phyloP scores from a whole-genome alignment of 805 yeast species.

The Candida namnaoensis region DNA sequence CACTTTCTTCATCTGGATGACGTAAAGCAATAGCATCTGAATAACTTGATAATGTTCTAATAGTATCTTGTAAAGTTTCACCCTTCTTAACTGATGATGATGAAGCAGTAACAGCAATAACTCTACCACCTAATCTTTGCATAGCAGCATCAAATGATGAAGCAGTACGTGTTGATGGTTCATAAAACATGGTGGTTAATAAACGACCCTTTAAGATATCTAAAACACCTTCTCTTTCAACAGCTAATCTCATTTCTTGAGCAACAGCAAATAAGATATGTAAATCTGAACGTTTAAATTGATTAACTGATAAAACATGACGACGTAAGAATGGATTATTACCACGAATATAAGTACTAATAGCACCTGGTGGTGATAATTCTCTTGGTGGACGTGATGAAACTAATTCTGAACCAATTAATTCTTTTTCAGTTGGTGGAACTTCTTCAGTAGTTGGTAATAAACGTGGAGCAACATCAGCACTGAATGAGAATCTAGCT shows the following conservation, averaged over 20 bases:
- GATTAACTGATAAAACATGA: conserved; percentile 81
- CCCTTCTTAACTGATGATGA: conserved; percentile 97
- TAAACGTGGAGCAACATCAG: conserved; percentile 30
- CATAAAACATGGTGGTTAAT: conserved; percentile 92
- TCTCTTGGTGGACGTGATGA: conserved; percentile 67
- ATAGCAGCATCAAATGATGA: conserved; percentile 98
- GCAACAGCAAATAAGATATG: conserved; percentile 94
- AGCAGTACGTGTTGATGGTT: conserved; percentile 96
- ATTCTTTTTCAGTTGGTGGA: conserved; percentile 30
- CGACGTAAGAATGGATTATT: conserved; percentile 88
- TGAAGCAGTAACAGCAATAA: conserved; percentile 75
- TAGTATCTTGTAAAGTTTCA: conserved; percentile 94
- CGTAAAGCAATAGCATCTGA: conserved; percentile 95
- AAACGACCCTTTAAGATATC: conserved; percentile 87
- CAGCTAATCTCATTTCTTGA: conserved; percentile 94
- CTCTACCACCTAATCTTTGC: conserved; percentile 99
- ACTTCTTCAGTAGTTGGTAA: conserved; percentile 20
- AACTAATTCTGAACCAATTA: conserved; percentile 62
- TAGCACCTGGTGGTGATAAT: conserved; percentile 69
- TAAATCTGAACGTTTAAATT: conserved; percentile 79
- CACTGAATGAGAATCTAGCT: conserved; percentile 45
- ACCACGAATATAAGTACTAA: conserved; percentile 65
- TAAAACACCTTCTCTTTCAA: conserved; percentile 91
- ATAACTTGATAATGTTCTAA: conserved; percentile 90
- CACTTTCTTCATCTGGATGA: conserved; percentile 90